A percentile compares a stretch with the other conserved stretches of the same genome.
Conservation (phyloP, 2,329 filamentous ascomycete species). For the Trichoderma oligosporum region DNA sequence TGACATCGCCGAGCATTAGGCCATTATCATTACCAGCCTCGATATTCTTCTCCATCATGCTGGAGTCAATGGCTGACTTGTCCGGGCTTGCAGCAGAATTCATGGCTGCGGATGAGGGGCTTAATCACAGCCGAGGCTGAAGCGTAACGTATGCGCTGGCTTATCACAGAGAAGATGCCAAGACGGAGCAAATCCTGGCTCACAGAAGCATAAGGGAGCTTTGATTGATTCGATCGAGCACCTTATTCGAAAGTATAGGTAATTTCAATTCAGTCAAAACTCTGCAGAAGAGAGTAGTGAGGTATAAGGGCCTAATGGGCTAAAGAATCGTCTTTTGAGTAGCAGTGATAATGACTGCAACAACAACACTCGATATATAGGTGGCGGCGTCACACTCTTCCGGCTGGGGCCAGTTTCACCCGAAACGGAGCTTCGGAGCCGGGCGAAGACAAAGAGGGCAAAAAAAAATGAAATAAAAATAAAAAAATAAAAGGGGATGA, state of each 20-base stretch:
- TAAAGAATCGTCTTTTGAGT: neutral
- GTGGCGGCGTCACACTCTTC: constrained; percentile 5
- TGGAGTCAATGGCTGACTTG: constrained; percentile 13
- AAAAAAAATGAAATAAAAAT: too few species aligned
- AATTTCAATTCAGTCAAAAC: neutral
- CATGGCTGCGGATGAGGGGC: constrained; percentile 6
- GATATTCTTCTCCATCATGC: constrained; percentile 21
- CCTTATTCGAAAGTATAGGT: neutral
- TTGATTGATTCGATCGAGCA: neutral
- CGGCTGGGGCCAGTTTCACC: neutral
- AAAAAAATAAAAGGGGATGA: neutral
- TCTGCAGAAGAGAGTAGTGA: neutral
- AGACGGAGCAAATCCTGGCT: neutral
- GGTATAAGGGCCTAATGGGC: neutral
- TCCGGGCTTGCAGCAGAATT: neutral
- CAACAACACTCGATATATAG: neutral
- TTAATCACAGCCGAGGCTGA: neutral
- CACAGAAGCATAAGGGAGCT: constrained; percentile 7
- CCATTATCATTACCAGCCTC: neutral
- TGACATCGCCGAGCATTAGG: constrained; percentile 12
- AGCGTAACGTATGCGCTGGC: neutral
- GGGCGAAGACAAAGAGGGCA: neutral
- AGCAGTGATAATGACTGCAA: neutral
- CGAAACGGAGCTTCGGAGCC: neutral
- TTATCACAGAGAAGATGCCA: neutral